Evolutionary conservation across 1,139 yeast genomes (phyloP).

Genomic region (Debaryomyces psychrophilus): DNA sequence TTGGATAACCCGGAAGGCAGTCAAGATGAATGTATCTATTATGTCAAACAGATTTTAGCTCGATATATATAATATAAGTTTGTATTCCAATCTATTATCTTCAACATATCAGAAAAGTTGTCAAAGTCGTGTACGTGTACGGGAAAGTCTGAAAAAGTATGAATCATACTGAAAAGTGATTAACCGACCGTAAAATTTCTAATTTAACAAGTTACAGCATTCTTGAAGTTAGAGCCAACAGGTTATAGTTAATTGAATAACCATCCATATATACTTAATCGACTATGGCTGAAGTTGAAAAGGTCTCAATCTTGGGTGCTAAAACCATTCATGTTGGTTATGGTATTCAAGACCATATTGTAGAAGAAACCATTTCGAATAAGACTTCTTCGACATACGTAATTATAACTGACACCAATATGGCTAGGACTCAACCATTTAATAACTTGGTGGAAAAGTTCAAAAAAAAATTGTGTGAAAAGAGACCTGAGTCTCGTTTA

Average conservation of each 20-base stretch:
- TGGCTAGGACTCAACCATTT: slow-evolving; percentile 70
- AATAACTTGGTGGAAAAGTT: slow-evolving; percentile 38
- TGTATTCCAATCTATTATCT: background rate
- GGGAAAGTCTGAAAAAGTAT: slow-evolving; percentile 9
- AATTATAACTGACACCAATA: slow-evolving; percentile 82
- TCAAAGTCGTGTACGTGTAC: slow-evolving; percentile 7
- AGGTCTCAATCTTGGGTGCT: slow-evolving; percentile 75
- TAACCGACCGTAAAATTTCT: slow-evolving; percentile 6
- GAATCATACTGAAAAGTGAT: slow-evolving; percentile 7
- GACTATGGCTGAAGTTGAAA: slow-evolving; percentile 41
- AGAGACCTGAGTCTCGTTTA: slow-evolving; percentile 59
- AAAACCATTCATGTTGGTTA: slow-evolving; percentile 92
- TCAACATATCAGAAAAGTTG: background rate
- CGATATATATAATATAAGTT: slow-evolving; percentile 10
- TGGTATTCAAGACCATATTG: slow-evolving; percentile 75
- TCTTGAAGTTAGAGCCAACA: background rate
- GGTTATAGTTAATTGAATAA: slow-evolving; percentile 4
- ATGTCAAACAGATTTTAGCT: slow-evolving; percentile 33
- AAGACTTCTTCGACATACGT: slow-evolving; percentile 90
- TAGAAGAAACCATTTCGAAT: slow-evolving; percentile 61
- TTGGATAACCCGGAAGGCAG: slow-evolving; percentile 64
- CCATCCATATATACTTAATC: slow-evolving; percentile 1
- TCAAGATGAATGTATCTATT: slow-evolving; percentile 56
- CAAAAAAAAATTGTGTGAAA: slow-evolving; percentile 28
- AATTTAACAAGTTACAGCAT: background rate